These are phyloP conservation scores for Begonia masoniana DNA, from an alignment of 306 rosid species.

Conservation along the genomic window DNA sequence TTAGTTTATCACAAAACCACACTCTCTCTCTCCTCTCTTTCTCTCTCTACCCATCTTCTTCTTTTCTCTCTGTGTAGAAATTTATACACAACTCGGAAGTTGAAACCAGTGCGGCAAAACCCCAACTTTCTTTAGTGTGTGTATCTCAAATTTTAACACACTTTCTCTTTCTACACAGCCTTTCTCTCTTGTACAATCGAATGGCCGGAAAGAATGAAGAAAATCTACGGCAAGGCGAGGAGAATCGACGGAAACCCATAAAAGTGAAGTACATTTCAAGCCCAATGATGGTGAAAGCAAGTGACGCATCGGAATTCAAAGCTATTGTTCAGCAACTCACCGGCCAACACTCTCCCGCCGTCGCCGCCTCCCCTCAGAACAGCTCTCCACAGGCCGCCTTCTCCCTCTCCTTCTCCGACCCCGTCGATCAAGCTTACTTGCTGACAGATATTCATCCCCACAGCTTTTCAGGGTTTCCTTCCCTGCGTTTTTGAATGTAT, in stretches of 20 bases:
- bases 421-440: too few species aligned
- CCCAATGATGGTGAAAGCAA: conserved; percentile 35
- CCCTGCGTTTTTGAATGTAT: too few species aligned
- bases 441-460: too few species aligned
- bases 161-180: too few species aligned
- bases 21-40: neutral
- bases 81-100: neutral
- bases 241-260: conserved; percentile 6
- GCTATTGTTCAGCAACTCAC: conserved; percentile 42
- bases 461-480: too few species aligned
- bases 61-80: conserved; percentile 8
- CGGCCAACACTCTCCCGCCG: conserved; percentile 18
- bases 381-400: too few species aligned
- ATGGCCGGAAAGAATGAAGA: too few species aligned
- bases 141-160: too few species aligned
- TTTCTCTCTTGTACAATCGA: too few species aligned
- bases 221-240: neutral
- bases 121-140: too few species aligned
- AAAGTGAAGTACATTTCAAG: conserved; percentile 40
- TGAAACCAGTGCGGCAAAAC: too few species aligned
- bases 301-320: conserved; percentile 29
- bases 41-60: neutral
- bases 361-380: neutral
- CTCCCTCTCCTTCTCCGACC: too few species aligned
- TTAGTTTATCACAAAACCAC: neutral